Evolutionary conservation across 495 filamentous ascomycete species (phyloP).

Genomic region (Corynascus novoguineensis): DNA sequence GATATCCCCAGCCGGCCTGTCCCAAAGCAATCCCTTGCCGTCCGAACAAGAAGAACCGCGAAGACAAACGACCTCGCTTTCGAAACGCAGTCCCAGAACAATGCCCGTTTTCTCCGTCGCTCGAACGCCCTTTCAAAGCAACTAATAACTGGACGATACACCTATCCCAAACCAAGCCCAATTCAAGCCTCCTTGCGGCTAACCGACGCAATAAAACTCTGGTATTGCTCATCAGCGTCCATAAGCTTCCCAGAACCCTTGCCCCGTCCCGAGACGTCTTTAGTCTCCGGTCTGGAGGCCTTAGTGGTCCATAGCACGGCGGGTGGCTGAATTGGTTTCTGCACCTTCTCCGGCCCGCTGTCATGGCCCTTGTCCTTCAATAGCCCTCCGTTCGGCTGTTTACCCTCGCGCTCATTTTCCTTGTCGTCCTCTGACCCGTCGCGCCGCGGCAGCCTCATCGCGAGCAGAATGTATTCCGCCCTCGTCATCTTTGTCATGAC

Average conservation of each 20-base stretch:
- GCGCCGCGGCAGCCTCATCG: conserved; percentile 57
- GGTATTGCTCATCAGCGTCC: conserved; percentile 45
- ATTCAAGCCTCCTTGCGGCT: conserved; percentile 25
- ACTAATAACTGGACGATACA: not conserved
- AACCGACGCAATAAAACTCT: conserved; percentile 41
- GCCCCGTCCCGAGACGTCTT: conserved; percentile 26
- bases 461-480: conserved; percentile 62
- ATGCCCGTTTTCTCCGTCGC: not conserved
- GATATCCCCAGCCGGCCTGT: not conserved
- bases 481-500: conserved; percentile 70
- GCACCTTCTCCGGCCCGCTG: not conserved
- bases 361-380: conserved; percentile 10
- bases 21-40: not conserved
- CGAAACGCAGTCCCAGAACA: not conserved
- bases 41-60: not conserved
- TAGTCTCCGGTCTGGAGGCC: conserved; percentile 23
- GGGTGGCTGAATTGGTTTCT: conserved; percentile 12
- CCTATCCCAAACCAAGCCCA: too few relatives aligned
- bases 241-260: conserved; percentile 28
- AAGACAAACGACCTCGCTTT: not conserved
- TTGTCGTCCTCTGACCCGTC: conserved; percentile 24
- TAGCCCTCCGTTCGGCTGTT: conserved; percentile 21
- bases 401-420: conserved; percentile 18
- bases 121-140: not conserved
- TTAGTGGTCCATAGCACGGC: conserved; percentile 40